Base-by-base conservation (phyloP, 257 asterid species). In the Solanum habrochaites region DNA sequence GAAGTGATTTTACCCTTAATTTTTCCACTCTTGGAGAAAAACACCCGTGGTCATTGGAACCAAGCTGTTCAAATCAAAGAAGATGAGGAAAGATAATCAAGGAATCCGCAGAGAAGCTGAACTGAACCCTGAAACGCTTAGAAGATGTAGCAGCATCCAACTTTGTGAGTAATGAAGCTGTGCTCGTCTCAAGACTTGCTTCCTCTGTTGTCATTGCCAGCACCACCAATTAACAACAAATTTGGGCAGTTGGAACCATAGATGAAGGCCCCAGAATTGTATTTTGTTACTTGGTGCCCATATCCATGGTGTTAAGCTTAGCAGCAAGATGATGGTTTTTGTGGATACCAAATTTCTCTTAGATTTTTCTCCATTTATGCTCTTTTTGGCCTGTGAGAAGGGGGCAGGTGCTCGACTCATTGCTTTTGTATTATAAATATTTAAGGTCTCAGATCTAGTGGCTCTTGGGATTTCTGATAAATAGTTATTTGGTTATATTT, bases 31-130 rank as follows among this genome's bases (percentile, higher is more conserved):
- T 69, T 93, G 88, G 96, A 91, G 91, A 91, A 62, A 85, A 93
- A 90, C 83, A 87, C 86, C 37, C 88, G 32, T 23, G 49, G 87
- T 71, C 96, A 93, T 87, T 93, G 96, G 96, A 91, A 93, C 91
- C 93, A 88, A 81, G 95, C 94, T 32, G 94, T 93, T 84, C 93
- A 92, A 86, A 90, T 89, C 85, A 90, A 91, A 89, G 93, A 92
- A 66, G 90, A 89, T 29, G 94, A 92, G 87, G 62, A 92, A 88
- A 86, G 91, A 85, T 84, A 85, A n/a, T n/a, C n/a, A n/a, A 89
- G 92, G 93, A 91, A 87, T n/a, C 67, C 72, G 45, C 85, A 86
- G 91, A 90, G 88, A 92, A 81, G 85, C 93, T 82, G 92, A 85
- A 56, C 60, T 87, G 14, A 89, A n/a, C n/a, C 81, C 83, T 93